phyloP scores from a whole-genome alignment of 2,329 filamentous ascomycete species.

The Fusarium sp. region DNA sequence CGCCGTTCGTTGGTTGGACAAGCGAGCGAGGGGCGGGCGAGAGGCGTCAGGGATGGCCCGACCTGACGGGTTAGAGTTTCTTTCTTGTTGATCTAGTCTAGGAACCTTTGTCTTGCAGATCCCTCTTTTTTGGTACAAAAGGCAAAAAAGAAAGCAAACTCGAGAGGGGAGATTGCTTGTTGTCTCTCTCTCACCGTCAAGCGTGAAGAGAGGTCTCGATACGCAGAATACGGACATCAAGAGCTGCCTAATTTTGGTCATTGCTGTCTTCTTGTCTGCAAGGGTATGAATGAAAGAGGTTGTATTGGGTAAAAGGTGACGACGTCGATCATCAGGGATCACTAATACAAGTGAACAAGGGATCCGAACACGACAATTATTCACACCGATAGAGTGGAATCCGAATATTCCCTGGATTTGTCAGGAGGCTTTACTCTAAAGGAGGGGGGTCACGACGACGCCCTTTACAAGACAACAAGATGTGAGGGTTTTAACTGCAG shows the following conservation, averaged over 20 bases:
- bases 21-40: neutral
- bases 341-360: neutral
- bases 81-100: conserved; percentile 21
- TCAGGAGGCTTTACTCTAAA: conserved; percentile 1
- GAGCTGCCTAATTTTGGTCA: conserved; percentile 34
- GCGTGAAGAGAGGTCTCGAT: neutral
- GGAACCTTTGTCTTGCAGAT: conserved; percentile 33
- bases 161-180: neutral
- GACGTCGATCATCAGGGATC: conserved; percentile 24
- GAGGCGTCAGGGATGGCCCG: conserved; percentile 20
- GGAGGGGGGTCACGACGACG: conserved; percentile 26
- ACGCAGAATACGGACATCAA: conserved; percentile 3
- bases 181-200: neutral
- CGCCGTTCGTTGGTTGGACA: conserved; percentile 6
- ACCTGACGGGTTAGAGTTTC: conserved; percentile 31
- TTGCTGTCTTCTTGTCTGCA: neutral
- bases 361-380: conserved; percentile 4
- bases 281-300: conserved; percentile 3
- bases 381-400: neutral
- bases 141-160: neutral
- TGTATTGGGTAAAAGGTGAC: conserved; percentile 17
- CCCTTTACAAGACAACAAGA: conserved; percentile 33
- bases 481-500: conserved; percentile 2
- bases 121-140: neutral
- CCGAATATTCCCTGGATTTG: conserved; percentile 19